These are phyloP conservation scores for Vitis labrusca DNA, from an alignment of 164 flowering plant species.

Conservation along the genomic window DNA sequence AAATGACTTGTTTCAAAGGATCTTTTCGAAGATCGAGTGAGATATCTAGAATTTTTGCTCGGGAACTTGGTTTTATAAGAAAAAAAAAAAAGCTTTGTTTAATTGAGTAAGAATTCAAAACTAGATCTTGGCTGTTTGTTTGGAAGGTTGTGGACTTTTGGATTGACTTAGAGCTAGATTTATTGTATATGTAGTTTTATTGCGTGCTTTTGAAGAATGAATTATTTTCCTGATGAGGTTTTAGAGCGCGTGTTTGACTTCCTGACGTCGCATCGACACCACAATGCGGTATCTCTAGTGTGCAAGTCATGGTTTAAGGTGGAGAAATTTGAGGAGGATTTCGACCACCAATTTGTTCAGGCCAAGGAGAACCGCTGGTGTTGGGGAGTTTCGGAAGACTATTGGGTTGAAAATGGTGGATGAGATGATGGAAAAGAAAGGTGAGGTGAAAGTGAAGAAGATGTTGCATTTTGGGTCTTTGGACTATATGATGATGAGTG, in stretches of 20 bases:
- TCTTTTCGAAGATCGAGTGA: too few species aligned
- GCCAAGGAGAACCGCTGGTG: slow-evolving; percentile 35
- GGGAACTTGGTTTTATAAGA: too few species aligned
- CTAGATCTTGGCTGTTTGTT: too few species aligned
- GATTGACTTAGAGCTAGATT: too few species aligned
- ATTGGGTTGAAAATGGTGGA: too few species aligned
- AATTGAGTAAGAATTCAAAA: too few species aligned
- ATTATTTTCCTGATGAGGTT: slow-evolving; percentile 83
- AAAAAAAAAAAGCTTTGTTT: background rate
- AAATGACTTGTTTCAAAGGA: background rate
- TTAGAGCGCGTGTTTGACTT: slow-evolving; percentile 73
- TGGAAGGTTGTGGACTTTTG: background rate
- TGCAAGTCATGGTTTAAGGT: slow-evolving; percentile 79
- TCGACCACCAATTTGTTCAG: slow-evolving; percentile 49
- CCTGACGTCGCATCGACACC: slow-evolving; percentile 53
- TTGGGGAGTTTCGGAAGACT: too few species aligned
- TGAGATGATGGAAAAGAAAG: too few species aligned
- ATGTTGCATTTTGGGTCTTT: too few species aligned
- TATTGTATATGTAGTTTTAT: background rate
- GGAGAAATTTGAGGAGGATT: slow-evolving; percentile 60
- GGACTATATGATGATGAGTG: too few species aligned
- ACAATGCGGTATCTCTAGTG: slow-evolving; percentile 76
- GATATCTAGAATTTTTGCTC: too few species aligned
- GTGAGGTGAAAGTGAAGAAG: too few species aligned
- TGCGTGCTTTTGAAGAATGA: slow-evolving; percentile 32